Conservation (phyloP, 192 early-diverging fungal genomes). For the Coemansia sp. region DNA sequence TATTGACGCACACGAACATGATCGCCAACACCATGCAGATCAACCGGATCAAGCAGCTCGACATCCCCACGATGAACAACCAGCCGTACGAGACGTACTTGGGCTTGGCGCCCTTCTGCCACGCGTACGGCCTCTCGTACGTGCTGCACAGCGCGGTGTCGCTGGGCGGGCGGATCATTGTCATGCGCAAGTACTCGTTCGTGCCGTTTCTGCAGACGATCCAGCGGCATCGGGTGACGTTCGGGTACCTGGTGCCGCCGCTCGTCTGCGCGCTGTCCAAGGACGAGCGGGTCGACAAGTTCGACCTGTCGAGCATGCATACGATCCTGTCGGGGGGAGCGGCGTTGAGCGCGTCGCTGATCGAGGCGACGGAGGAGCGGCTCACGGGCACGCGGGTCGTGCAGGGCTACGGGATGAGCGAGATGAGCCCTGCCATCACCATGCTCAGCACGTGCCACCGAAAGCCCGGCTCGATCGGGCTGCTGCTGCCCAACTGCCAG, state of each 20-base stretch:
- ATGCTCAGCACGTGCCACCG: constrained; percentile 38
- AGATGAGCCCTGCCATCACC: constrained; percentile 53
- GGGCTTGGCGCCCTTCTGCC: constrained; percentile 67
- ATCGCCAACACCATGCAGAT: constrained; percentile 61
- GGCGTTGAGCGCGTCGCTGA: constrained; percentile 66
- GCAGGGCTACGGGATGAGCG: constrained; percentile 74
- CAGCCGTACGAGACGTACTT: constrained; percentile 44
- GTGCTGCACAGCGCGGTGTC: constrained; percentile 47
- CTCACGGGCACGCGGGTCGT: constrained; percentile 42
- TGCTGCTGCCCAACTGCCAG: constrained; percentile 67
- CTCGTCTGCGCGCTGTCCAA: constrained; percentile 71
- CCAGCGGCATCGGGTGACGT: constrained; percentile 65
- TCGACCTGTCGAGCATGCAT: constrained; percentile 65
- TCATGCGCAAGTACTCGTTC: constrained; percentile 74
- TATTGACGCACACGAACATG: constrained; percentile 68
- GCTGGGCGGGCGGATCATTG: constrained; percentile 55
- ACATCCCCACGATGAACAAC: constrained; percentile 41
- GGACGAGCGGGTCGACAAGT: constrained; percentile 69
- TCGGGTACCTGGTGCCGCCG: constrained; percentile 66
- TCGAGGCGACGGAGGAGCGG: constrained; percentile 49
- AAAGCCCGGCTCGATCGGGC: constrained; percentile 61
- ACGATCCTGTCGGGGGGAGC: constrained; percentile 77
- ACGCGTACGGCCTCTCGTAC: constrained; percentile 66
- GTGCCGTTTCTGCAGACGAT: constrained; percentile 60
- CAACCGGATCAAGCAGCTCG: constrained; percentile 36